Evolutionary conservation across 2,329 filamentous ascomycete genomes (phyloP).

Genomic region (Byssothecium circinans): DNA sequence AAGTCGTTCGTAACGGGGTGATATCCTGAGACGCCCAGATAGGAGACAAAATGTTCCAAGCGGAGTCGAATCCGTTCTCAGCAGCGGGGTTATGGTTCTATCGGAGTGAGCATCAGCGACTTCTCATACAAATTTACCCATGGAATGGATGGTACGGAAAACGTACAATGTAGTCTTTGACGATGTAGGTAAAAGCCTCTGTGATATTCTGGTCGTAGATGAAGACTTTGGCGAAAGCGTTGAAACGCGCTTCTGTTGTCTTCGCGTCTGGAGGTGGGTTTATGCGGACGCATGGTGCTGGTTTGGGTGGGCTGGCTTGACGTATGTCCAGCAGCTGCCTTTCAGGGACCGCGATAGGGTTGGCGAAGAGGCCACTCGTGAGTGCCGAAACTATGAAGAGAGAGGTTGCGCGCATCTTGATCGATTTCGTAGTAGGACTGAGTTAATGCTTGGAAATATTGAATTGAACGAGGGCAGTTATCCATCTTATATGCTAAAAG

Average conservation of each 20-base stretch:
- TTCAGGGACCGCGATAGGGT: too few relatives aligned
- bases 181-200: conserved; percentile 32
- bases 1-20: conserved; percentile 24
- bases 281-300: conserved; percentile 26
- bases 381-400: too few relatives aligned
- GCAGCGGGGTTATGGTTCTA: conserved; percentile 36
- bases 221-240: conserved; percentile 31
- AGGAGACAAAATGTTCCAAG: conserved; percentile 28
- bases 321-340: conserved; percentile 10
- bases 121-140: too few relatives aligned
- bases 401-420: too few relatives aligned
- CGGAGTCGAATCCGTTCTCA: conserved; percentile 32
- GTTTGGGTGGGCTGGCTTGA: conserved; percentile 23
- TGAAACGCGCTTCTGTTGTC: conserved; percentile 18
- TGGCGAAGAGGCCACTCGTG: too few relatives aligned
- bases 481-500: too few relatives aligned
- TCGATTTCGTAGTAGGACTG: too few relatives aligned
- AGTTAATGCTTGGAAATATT: too few relatives aligned
- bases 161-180: conserved; percentile 30
- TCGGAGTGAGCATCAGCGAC: background rate
- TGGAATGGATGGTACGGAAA: background rate
- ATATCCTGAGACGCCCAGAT: conserved; percentile 28
- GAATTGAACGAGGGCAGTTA: too few relatives aligned
- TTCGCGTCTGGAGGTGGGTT: conserved; percentile 12
- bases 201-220: conserved; percentile 32